Evolutionary conservation across 441 rosid genomes (phyloP).

Genomic region (Raphanus hybrid): DNA sequence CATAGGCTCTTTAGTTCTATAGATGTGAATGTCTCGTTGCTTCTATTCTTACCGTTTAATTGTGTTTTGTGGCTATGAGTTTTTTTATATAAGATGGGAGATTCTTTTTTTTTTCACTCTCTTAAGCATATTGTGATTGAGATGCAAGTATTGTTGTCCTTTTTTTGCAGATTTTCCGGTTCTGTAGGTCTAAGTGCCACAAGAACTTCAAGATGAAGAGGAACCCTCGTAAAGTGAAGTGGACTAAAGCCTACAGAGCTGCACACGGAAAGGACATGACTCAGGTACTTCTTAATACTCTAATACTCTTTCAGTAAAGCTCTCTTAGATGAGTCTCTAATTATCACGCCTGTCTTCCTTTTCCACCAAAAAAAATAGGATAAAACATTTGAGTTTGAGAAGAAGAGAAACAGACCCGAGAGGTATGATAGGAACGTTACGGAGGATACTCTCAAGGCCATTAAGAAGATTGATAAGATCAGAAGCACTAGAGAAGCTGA

Average conservation of each 20-base stretch:
- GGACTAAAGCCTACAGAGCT: slow-evolving; percentile 93
- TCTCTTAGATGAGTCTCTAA: neutral
- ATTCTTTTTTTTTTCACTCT: neutral
- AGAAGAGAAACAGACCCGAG: slow-evolving; percentile 92
- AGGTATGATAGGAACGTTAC: slow-evolving; percentile 85
- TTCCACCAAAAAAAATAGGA: slow-evolving; percentile 48
- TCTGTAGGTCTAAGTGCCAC: slow-evolving; percentile 95
- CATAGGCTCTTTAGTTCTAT: neutral
- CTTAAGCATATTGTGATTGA: slow-evolving; percentile 4
- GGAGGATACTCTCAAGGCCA: slow-evolving; percentile 68
- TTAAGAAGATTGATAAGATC: slow-evolving; percentile 82
- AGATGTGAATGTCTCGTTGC: neutral
- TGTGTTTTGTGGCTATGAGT: slow-evolving; percentile 1
- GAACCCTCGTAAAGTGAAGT: slow-evolving; percentile 90
- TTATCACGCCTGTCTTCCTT: slow-evolving; percentile 8
- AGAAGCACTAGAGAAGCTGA: slow-evolving; percentile 55
- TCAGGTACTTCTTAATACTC: slow-evolving; percentile 48
- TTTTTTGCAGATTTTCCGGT: slow-evolving; percentile 71
- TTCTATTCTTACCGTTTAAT: neutral
- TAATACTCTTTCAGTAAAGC: neutral
- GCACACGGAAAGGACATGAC: slow-evolving; percentile 96
- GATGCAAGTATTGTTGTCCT: neutral
- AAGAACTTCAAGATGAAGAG: slow-evolving; percentile 99
- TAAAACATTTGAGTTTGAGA: slow-evolving; percentile 90
- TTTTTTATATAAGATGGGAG: neutral